Conservation (phyloP, 2,329 filamentous ascomycete genomes). For the Botrytis squamosa region DNA sequence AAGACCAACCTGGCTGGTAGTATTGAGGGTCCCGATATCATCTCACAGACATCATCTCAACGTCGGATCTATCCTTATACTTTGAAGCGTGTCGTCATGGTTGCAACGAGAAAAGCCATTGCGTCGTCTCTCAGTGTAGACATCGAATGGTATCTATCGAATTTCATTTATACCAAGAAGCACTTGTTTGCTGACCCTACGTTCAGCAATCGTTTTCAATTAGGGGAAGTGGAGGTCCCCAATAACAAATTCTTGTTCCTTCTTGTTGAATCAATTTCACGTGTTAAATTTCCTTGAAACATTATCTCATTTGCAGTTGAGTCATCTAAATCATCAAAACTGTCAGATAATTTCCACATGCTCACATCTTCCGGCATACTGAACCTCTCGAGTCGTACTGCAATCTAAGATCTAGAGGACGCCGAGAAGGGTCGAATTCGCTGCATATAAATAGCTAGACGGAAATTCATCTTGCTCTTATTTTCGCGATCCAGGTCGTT, state of each 20-base stretch:
- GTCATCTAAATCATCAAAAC: background rate
- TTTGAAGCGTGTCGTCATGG: background rate
- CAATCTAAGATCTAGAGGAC: background rate
- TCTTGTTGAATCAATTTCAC: background rate
- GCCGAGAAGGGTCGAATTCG: background rate
- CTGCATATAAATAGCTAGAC: background rate
- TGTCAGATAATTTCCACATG: background rate
- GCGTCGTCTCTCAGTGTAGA: background rate
- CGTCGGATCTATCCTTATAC: background rate
- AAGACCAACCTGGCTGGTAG: background rate
- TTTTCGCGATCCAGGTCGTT: background rate
- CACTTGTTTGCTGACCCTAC: background rate
- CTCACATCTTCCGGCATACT: background rate
- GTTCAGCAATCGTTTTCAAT: background rate
- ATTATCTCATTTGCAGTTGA: background rate
- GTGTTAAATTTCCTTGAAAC: background rate
- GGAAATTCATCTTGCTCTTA: background rate
- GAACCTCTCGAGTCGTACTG: background rate
- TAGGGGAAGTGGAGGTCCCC: too few relatives aligned
- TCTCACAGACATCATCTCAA: background rate
- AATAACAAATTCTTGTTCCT: background rate
- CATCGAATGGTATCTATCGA: background rate
- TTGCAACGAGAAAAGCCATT: background rate
- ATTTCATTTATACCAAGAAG: background rate
- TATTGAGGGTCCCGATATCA: background rate